Base-by-base conservation (phyloP, 2,329 filamentous ascomycete genomes). In the Colletotrichum liaoningense region DNA sequence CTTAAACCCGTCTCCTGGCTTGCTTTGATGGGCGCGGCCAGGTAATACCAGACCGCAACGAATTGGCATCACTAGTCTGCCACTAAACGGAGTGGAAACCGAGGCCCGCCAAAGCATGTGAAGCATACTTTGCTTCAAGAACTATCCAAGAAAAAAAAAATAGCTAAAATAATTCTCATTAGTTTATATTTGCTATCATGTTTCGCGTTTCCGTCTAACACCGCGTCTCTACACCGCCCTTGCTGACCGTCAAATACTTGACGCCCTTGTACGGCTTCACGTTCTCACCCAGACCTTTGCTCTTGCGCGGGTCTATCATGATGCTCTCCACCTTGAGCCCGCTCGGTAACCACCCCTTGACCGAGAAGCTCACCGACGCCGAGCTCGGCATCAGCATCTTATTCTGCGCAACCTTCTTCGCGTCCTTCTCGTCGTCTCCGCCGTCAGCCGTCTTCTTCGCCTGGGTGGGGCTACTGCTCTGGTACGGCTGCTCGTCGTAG, bases 211-310 rank as follows among this genome's bases (percentile, higher is more conserved):
- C 14, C 38, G 38, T 46, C 69, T 75, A 91, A 79, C 91, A 92
- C 77, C 91, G 85, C 77, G 91, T 87, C 81, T 93, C 91, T 55
- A 93, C 86, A 26, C 91, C 91, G 16, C 88, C 88, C 75, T 90
- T 90, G 79, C 91, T 93, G 62, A 93, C 86, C 19, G 95, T 98
- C 78, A 99, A 82, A 83, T 99, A 99, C 84, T 99, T 99, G 76
- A 99, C 97, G 1, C 97, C 97, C 84, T 98, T 99, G 84, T 98
- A 98, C 28, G 97, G 97, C 84, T 95, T 97, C 52, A 98, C 91
- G 2, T 93, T 91, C 76, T 97, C 95, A 0, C 95, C 95, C 58
- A 99, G 79, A 0, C 97, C 97, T 70, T 93, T 90, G 82, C 94
- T 97, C 84, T 93, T 95, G 81, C 94, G 92, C n/a, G 90, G 86